Percentiles rank a stretch among this genome's conserved stretches.
Evolutionary conservation across 2,329 filamentous ascomycete species (phyloP).

Genomic region (Coniosporium uncinatum): DNA sequence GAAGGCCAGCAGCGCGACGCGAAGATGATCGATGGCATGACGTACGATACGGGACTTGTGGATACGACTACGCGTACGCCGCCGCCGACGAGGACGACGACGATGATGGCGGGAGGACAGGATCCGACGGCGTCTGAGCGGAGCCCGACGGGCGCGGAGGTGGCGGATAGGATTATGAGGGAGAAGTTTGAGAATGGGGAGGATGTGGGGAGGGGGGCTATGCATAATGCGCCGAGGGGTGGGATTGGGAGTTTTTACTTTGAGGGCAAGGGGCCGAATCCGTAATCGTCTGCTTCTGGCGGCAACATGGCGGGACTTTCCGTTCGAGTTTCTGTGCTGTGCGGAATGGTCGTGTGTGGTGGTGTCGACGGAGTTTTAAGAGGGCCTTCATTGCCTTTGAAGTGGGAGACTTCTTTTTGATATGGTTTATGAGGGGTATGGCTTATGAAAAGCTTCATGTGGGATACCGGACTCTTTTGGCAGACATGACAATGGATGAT

Average conservation of each 20-base stretch:
- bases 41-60: slow-evolving; percentile 31
- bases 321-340: too few relatives aligned
- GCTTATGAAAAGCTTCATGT: too few relatives aligned
- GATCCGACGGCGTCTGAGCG: slow-evolving; percentile 10
- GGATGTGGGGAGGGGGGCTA: not conserved
- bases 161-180: slow-evolving; percentile 59
- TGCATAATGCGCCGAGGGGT: not conserved
- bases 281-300: too few relatives aligned
- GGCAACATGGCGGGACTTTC: too few relatives aligned
- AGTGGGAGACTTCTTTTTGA: too few relatives aligned
- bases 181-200: slow-evolving; percentile 27
- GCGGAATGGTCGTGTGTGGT: too few relatives aligned
- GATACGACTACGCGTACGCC: slow-evolving; percentile 30
- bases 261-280: not conserved
- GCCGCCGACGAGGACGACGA: slow-evolving; percentile 7
- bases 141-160: slow-evolving; percentile 35
- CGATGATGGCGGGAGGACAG: slow-evolving; percentile 1
- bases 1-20: slow-evolving; percentile 31
- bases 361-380: too few relatives aligned
- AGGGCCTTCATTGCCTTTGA: too few relatives aligned
- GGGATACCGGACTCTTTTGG: too few relatives aligned
- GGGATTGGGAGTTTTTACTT: not conserved
- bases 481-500: too few relatives aligned
- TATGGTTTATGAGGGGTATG: too few relatives aligned
- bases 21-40: slow-evolving; percentile 37